Conservation (phyloP, 257 asterid genomes). For the Nicotiana sylvestris region DNA sequence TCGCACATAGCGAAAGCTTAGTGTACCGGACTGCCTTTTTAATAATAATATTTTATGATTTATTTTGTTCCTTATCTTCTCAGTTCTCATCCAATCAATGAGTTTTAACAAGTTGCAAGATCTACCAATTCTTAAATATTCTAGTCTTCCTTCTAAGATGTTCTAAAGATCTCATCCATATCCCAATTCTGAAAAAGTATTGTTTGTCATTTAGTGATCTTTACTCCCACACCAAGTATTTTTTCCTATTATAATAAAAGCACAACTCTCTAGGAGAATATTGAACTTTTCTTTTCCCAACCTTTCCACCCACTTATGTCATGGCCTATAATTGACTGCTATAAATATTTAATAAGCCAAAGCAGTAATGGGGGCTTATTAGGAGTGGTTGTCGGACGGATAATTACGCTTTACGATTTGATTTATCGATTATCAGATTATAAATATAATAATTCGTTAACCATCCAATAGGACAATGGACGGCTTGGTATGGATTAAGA, state of each 20-base stretch:
- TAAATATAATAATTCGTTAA: too few species aligned
- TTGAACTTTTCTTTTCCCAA: background rate
- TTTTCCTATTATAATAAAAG: background rate
- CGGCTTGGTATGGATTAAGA: too few species aligned
- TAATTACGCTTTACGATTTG: too few species aligned
- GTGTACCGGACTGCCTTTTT: too few species aligned
- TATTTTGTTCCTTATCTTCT: conserved; percentile 22
- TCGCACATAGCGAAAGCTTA: too few species aligned
- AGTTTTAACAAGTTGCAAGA: conserved; percentile 25
- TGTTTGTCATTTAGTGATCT: conserved; percentile 39
- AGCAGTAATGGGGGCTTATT: background rate
- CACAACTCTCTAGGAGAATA: background rate
- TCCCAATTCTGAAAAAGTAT: conserved; percentile 35
- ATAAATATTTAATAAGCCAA: too few species aligned
- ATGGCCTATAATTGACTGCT: too few species aligned
- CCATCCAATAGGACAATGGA: too few species aligned
- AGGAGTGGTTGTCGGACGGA: too few species aligned
- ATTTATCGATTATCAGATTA: too few species aligned
- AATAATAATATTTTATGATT: conserved; percentile 8
- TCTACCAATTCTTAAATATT: conserved; percentile 10
- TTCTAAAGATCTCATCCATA: conserved; percentile 36
- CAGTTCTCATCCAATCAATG: conserved; percentile 16
- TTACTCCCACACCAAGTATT: background rate
- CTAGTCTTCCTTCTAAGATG: conserved; percentile 22
- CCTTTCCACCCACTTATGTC: background rate